Evolutionary conservation across 2,329 filamentous ascomycete genomes (phyloP).

Genomic region (Laburnicola sp.): DNA sequence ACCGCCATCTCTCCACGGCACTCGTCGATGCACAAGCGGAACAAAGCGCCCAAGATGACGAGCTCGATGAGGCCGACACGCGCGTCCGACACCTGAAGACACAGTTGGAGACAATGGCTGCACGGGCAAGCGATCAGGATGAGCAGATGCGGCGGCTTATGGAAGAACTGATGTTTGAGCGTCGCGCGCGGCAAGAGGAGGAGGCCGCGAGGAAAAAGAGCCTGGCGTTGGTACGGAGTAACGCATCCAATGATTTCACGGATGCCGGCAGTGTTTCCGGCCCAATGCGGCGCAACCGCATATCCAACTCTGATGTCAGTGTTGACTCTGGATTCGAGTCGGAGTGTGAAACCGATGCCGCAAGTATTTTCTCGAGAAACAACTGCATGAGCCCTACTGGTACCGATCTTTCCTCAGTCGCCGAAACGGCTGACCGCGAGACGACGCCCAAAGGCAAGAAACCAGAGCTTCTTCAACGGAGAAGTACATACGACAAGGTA

Average conservation of each 20-base stretch:
- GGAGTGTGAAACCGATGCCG: conserved; percentile 56
- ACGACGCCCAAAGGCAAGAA: conserved; percentile 34
- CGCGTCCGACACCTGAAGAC: conserved; percentile 61
- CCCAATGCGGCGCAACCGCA: conserved; percentile 36
- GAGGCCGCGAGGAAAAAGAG: conserved; percentile 40
- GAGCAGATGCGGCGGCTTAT: conserved; percentile 51
- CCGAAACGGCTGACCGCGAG: conserved; percentile 39
- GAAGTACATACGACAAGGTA: conserved; percentile 46
- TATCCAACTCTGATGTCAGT: conserved; percentile 42
- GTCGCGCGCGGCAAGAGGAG: conserved; percentile 38
- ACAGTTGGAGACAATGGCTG: conserved; percentile 64
- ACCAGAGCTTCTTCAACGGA: conserved; percentile 34
- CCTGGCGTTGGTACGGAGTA: conserved; percentile 32
- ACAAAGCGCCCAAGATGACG: conserved; percentile 61
- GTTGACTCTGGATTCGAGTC: conserved; percentile 64
- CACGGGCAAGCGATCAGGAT: conserved; percentile 59
- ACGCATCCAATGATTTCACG: conserved; percentile 3
- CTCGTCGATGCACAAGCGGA: conserved; percentile 58
- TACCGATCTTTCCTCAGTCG: conserved; percentile 39
- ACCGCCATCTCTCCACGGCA: conserved; percentile 49
- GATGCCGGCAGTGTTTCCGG: conserved; percentile 6
- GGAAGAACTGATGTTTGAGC: conserved; percentile 42
- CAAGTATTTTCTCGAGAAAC: conserved; percentile 46
- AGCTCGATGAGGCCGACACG: conserved; percentile 63
- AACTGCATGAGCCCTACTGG: conserved; percentile 43